These are phyloP conservation scores for Trichoderma hamatum DNA, from an alignment of 2,329 filamentous ascomycete species.

Conservation along the genomic window DNA sequence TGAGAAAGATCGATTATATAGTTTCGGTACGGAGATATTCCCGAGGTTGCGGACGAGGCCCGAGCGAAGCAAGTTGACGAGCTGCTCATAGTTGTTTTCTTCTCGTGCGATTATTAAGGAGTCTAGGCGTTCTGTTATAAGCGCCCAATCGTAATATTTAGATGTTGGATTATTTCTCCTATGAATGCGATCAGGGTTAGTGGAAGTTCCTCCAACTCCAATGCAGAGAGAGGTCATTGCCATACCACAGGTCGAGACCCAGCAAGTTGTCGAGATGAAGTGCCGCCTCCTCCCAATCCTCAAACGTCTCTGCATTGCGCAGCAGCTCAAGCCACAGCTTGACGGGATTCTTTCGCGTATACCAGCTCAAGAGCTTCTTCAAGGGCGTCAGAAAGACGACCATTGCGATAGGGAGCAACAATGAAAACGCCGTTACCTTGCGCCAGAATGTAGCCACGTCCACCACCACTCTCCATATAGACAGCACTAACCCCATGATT, in stretches of 20 bases:
- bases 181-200: slow-evolving; percentile 23
- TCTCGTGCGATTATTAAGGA: slow-evolving; percentile 71
- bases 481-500: slow-evolving; percentile 49
- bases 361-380: slow-evolving; percentile 71
- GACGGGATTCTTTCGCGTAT: slow-evolving; percentile 64
- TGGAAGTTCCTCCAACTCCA: neutral
- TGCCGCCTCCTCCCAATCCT: slow-evolving; percentile 87
- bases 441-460: slow-evolving; percentile 67
- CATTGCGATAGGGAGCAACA: slow-evolving; percentile 24
- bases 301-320: slow-evolving; percentile 68
- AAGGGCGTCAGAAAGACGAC: slow-evolving; percentile 34
- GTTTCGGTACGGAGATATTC: slow-evolving; percentile 78
- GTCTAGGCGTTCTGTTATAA: slow-evolving; percentile 77
- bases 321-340: slow-evolving; percentile 69
- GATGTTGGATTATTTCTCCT: slow-evolving; percentile 83
- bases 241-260: slow-evolving; percentile 78
- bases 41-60: slow-evolving; percentile 84
- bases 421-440: slow-evolving; percentile 47
- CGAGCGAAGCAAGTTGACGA: slow-evolving; percentile 80
- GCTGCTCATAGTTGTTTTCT: slow-evolving; percentile 69
- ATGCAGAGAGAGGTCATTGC: neutral
- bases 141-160: slow-evolving; percentile 81
- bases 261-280: slow-evolving; percentile 79
- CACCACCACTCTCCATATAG: slow-evolving; percentile 60
- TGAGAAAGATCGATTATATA: slow-evolving; percentile 84